These are phyloP conservation scores for Pisolithus thermaeus DNA, from an alignment of 1,284 basidiomycete species.

Conservation along the genomic window DNA sequence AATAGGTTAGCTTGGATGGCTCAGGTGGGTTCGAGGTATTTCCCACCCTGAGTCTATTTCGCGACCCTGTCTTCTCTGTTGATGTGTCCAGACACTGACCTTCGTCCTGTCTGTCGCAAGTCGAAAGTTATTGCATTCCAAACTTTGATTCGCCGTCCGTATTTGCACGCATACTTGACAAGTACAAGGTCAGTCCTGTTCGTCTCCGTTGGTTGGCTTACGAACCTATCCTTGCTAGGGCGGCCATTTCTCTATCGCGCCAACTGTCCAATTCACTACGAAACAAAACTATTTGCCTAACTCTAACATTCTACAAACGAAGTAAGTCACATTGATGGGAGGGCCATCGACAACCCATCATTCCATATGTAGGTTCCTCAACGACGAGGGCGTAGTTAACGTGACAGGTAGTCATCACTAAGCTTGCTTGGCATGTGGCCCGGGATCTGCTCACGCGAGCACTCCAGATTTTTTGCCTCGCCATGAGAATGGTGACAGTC, in stretches of 20 bases:
- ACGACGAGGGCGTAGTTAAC: conserved; percentile 72
- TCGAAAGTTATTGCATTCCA: conserved; percentile 87
- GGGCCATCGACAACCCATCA: not conserved
- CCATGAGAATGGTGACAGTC: conserved; percentile 39
- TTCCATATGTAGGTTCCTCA: conserved; percentile 53
- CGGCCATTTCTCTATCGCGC: conserved; percentile 87
- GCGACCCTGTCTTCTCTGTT: not conserved
- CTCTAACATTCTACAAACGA: conserved; percentile 84
- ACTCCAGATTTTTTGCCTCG: conserved; percentile 71
- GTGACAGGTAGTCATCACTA: conserved; percentile 53
- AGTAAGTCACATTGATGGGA: conserved; percentile 33
- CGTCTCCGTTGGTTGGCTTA: not conserved
- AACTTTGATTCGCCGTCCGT: conserved; percentile 91
- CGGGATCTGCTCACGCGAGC: not conserved
- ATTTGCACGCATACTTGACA: conserved; percentile 84
- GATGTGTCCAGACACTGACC: not conserved
- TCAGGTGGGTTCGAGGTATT: conserved; percentile 50
- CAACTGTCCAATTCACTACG: conserved; percentile 57
- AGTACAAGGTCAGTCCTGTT: conserved; percentile 52
- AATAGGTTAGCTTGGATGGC: conserved; percentile 67
- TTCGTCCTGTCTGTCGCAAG: conserved; percentile 29
- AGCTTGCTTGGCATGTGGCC: not conserved
- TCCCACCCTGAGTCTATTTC: no score
- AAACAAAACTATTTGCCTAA: conserved; percentile 88
- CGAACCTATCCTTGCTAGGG: conserved; percentile 43